Evolutionary conservation across 768 basidiomycete genomes (phyloP), one percentile per base, ranked within the genome.

Genomic region (Phanerochaete carnosa): DNA sequence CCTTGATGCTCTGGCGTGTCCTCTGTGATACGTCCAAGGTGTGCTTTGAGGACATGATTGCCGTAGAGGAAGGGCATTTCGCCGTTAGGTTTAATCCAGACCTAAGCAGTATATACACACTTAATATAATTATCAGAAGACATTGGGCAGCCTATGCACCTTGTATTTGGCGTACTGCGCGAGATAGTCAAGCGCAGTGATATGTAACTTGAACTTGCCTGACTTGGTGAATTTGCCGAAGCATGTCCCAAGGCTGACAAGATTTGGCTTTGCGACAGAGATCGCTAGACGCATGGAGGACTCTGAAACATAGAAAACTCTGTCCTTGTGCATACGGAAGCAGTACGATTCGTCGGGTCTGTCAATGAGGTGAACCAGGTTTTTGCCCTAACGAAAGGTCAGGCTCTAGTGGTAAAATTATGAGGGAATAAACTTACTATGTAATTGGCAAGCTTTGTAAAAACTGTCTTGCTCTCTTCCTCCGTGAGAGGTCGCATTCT

Each of bases 31-130:
- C 96, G 84, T 19, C 97, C 97, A n/a, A 99, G 80, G 75, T 99
- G 97, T 9, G 97, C 97, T 76, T 98, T 99, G 64, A 98, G 85
- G 61, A 98, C 89, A 76, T 99, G 95, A 71, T 99, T 99, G 59
- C 97, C 97, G 70, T 99, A 99, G 37, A 99, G 77, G 82, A 96
- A 99, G 1, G 97, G 97, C 89, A 99, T 96, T 76, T 99, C 97
- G 69, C 97, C 97, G 65, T 98, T 96, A 26, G 95, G 89, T 74
- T 99, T 99, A 72, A 99, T 94, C 97, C 97, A 99, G 19, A 98
- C 85, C 96, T 98, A 61, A 3, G 28, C 2, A 30, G 13, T 19
- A 13, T 11, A 53, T 23, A 13, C 35, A 26, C 55, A 8, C 19
- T 60, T 56, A 52, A 25, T 59, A 35, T 59, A 26, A 19, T n/a